phyloP scores from a whole-genome alignment of 163 green algal genomes.

The Chlorella variabilis region DNA sequence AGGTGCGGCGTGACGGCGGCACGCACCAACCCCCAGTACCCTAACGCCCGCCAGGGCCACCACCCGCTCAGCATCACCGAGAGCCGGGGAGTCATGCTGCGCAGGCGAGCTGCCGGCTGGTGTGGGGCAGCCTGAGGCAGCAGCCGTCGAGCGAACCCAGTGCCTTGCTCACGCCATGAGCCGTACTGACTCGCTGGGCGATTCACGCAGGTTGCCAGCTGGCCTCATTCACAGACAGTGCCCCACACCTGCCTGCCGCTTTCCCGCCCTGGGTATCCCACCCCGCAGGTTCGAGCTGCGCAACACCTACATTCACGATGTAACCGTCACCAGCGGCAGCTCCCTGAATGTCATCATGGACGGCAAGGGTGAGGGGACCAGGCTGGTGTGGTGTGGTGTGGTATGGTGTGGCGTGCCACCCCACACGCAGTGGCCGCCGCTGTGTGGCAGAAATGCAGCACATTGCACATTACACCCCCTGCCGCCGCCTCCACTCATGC shows the following conservation, averaged over 20 bases:
- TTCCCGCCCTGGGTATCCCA: no score
- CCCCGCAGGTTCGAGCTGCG: not conserved
- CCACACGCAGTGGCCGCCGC: no score
- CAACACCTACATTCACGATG: constrained; percentile 25
- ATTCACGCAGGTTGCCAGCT: no score
- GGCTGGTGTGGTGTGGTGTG: not conserved
- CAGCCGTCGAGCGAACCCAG: no score
- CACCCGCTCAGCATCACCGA: constrained; percentile 1
- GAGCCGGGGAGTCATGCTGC: not conserved
- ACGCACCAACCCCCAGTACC: not conserved
- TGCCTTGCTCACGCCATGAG: no score
- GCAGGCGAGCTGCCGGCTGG: not conserved
- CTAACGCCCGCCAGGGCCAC: constrained; percentile 1
- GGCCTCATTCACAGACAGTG: no score
- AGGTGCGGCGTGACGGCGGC: not conserved
- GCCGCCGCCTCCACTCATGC: not conserved
- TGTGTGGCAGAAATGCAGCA: no score
- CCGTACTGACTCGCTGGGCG: no score
- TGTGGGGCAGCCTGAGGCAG: no score
- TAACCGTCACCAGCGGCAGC: constrained; percentile 1
- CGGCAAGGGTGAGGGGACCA: not conserved
- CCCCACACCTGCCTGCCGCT: no score
- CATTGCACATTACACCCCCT: no score
- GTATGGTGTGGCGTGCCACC: no score
- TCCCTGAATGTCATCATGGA: constrained; percentile 19